Evolutionary conservation across 106 monocot species (phyloP).

Genomic region (Dendrobium nobile): DNA sequence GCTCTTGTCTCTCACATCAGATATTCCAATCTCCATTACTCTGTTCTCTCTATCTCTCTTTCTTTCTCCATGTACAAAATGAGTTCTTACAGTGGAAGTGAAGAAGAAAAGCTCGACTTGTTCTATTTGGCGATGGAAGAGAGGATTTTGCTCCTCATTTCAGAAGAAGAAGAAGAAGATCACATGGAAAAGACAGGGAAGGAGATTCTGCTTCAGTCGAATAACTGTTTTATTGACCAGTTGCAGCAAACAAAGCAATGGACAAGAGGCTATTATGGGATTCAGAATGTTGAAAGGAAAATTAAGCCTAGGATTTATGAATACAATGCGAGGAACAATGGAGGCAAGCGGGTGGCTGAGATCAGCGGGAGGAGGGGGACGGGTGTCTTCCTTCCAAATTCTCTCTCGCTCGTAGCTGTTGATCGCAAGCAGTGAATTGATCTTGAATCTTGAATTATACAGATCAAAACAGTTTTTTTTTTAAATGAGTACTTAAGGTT

Average conservation of each 20-base stretch:
- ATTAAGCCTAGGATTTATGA: neutral
- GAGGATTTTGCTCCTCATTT: neutral
- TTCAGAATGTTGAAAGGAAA: neutral
- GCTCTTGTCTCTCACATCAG: neutral
- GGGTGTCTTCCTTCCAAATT: neutral
- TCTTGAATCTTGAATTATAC: too few relatives aligned
- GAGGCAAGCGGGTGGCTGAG: neutral
- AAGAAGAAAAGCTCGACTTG: neutral
- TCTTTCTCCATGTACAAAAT: neutral
- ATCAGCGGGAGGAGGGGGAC: neutral
- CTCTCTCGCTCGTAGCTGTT: neutral
- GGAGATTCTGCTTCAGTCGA: too few relatives aligned
- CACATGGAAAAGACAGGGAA: too few relatives aligned
- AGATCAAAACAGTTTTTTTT: too few relatives aligned
- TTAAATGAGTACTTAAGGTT: too few relatives aligned
- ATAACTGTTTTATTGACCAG: too few relatives aligned
- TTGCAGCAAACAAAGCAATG: neutral
- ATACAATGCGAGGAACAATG: neutral
- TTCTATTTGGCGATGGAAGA: conserved; percentile 1
- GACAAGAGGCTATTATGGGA: neutral
- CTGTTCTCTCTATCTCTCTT: neutral
- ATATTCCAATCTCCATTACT: neutral
- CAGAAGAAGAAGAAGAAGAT: neutral
- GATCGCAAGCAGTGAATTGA: too few relatives aligned
- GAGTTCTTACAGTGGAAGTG: neutral